Base-by-base conservation (phyloP, 257 asterid genomes). In the Prunella vulgaris region DNA sequence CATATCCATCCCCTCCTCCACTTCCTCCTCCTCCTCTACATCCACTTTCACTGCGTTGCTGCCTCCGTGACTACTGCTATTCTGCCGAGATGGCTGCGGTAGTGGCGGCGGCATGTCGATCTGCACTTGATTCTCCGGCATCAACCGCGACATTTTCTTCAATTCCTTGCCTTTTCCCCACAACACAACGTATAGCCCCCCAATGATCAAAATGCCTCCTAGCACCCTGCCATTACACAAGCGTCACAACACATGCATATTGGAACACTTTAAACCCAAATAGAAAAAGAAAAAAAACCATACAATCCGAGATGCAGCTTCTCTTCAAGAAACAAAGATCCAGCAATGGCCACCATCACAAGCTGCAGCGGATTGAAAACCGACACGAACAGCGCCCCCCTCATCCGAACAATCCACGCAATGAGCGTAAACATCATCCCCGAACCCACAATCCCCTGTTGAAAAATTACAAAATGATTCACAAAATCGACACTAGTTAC, bases 381-480 rank as follows among this genome's bases (percentile, higher is more conserved):
- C 0, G 95, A 81, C 13, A 80, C 89, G 12, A 85, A 87, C 24
- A 85, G 66, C 6, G 91, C 91, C 32, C 91, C 95, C 40, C 85
- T 80, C 80, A 77, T 70, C 3, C 80, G 77, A 2, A 86, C 78
- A 28, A 85, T 83, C 89, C 89, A 87, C 2, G 84, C 84, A 12
- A 84, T 59, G 27, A 80, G 64, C 1, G 79, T 73, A 0, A 78
- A 80, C 84, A 82, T 74, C 28, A 80, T 20, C 4, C 86, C 95
- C 0, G 86, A 74, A 5, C 86, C 95, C 49, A 87, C 14, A 27
- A 74, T 30, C 9, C 95, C 95, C 89, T 87, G 79, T 30, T n/a
- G 14, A 40, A 40, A 2, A 40, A 13, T 40, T 32, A 3, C 37
- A 32, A 32, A 30, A 30, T 3, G 6, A n/a, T n/a, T n/a, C n/a